Base-by-base conservation (phyloP, 2,329 filamentous ascomycete genomes). In the Fusarium hostae region DNA sequence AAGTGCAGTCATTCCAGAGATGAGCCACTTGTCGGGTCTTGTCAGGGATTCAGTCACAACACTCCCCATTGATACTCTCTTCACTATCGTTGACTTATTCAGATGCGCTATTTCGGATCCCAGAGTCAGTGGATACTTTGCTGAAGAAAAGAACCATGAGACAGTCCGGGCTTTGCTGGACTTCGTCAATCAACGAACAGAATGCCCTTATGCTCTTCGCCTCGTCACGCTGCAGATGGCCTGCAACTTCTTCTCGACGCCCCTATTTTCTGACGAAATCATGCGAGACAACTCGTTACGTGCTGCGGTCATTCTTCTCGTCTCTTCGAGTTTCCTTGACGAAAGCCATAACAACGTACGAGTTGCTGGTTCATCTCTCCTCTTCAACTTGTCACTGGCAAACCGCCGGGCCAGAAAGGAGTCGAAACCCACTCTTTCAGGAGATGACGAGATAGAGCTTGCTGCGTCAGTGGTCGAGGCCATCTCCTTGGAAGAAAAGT, bases 1-100 rank as follows among this genome's bases (percentile, higher is more conserved):
- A 22, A 89, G 93, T 77, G 88, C 91, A 1, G 85, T 90, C 0
- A 82, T 97, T 0, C 94, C 95, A 0, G 86, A 94, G 76, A 84
- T 98, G 39, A 82, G 86, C 9, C 82, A 85, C 4, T 90, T 97
- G 67, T 88, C 90, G 1, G 76, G 77, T 1, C 91, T 92, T 72
- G 66, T 97, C 9, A 86, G 84, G 37, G 81, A 84, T 2, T 87
- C 87, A 2, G 85, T 90, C 6, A 77, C 81, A 1, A 82, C 83
- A 1, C 81, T 97, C 4, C 87, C 92, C 0, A 78, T 84, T 1
- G 92, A 93, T 18, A 83, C 86, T 2, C 86, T 94, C 45, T 98
- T 98, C 78, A 89, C 94, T 2, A 85, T 95, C 1, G 87, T 97
- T n/a, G 96, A 98, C 78, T 87, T 99, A 3, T 87, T 97, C 55